phyloP scores from a whole-genome alignment of 345 rosid genomes.

The Rhizophora mangle region DNA sequence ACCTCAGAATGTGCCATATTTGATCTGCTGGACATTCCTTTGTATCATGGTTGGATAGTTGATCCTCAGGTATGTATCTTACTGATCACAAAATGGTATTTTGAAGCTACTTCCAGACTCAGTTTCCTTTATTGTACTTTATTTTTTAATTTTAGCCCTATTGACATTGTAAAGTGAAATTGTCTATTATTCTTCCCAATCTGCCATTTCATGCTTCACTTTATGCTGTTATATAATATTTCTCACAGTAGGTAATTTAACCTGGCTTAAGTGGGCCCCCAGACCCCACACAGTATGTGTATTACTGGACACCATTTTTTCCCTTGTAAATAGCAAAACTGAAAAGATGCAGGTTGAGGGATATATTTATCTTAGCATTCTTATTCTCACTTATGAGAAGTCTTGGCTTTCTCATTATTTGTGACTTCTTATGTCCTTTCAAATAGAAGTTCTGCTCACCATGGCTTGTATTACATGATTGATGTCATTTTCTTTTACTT shows the following conservation, averaged over 20 bases:
- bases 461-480: too few species aligned
- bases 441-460: not conserved
- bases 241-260: not conserved
- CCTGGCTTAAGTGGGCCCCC: too few species aligned
- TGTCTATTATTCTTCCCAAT: not conserved
- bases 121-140: not conserved
- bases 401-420: not conserved
- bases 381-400: not conserved
- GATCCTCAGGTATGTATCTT: slow-evolving; percentile 75
- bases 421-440: not conserved
- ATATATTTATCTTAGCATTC: not conserved
- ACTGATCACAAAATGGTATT: not conserved
- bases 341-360: not conserved
- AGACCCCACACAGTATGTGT: too few species aligned
- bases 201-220: not conserved
- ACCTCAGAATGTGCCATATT: slow-evolving; percentile 94
- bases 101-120: not conserved
- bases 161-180: too few species aligned
- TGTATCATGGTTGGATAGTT: slow-evolving; percentile 98
- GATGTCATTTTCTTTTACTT: too few species aligned
- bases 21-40: slow-evolving; percentile 92
- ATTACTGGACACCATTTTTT: not conserved
- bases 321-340: not conserved
- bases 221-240: not conserved
- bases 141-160: too few species aligned